A percentile compares a stretch with the other conserved stretches of the same genome.
Evolutionary conservation across 371 early-diverging fungal species (phyloP).

Genomic region (Syncephalastrum sp.): DNA sequence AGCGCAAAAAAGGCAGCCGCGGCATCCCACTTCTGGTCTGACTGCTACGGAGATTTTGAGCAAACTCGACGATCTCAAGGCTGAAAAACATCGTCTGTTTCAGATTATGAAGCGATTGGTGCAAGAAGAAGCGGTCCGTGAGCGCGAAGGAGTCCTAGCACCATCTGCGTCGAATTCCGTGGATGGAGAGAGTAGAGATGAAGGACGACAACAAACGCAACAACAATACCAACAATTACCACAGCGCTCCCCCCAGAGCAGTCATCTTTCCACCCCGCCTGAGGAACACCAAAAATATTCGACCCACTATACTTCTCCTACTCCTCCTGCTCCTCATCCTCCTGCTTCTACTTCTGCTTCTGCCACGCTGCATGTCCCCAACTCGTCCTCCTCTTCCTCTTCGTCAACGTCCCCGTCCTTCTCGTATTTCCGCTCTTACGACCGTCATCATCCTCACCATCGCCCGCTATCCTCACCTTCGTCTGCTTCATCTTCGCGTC

Average conservation of each 20-base stretch:
- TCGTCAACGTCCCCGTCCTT: not conserved
- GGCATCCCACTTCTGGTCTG: constrained; percentile 1
- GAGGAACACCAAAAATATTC: too few species aligned
- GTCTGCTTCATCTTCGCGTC: not conserved
- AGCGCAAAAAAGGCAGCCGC: not conserved
- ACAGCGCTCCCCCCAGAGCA: too few species aligned
- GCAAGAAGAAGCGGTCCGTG: constrained; percentile 10
- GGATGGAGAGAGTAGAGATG: not conserved
- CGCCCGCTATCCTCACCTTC: not conserved
- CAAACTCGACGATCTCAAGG: constrained; percentile 13
- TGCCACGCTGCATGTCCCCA: not conserved
- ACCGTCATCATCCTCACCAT: not conserved
- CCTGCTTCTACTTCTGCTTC: too few species aligned
- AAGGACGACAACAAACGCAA: constrained; percentile 1
- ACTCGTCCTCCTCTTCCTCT: not conserved
- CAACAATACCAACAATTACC: constrained; percentile 3
- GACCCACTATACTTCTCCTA: too few species aligned
- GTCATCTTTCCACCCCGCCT: too few species aligned
- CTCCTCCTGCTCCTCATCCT: too few species aligned
- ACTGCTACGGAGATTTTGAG: constrained; percentile 8
- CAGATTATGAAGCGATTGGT: constrained; percentile 18
- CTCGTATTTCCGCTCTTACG: not conserved
- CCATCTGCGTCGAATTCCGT: not conserved
- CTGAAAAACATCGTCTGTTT: constrained; percentile 20
- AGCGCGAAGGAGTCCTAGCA: constrained; percentile 5